phyloP scores from a whole-genome alignment of 1,284 basidiomycete genomes.

The Thelephora terrestris region DNA sequence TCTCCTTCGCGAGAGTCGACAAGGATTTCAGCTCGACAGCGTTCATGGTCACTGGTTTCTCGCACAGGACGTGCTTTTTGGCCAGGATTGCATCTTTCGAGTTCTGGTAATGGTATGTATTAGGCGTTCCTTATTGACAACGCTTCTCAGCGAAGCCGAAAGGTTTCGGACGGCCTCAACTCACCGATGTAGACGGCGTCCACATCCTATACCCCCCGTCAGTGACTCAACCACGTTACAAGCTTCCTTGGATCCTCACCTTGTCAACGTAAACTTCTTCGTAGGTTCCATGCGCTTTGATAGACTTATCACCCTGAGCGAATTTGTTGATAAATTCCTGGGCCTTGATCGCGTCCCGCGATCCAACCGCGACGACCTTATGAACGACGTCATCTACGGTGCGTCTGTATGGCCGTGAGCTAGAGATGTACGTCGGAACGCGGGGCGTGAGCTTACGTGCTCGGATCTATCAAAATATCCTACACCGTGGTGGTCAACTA shows the following conservation, averaged over 20 bases:
- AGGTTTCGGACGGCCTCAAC: slow-evolving; percentile 1
- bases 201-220: slow-evolving; percentile 41
- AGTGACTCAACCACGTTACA: no score
- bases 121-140: slow-evolving; percentile 59
- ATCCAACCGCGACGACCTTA: slow-evolving; percentile 72
- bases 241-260: slow-evolving; percentile 26
- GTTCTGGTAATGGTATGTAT: slow-evolving; percentile 77
- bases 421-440: background rate
- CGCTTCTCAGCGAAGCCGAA: slow-evolving; percentile 2
- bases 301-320: slow-evolving; percentile 36
- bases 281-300: slow-evolving; percentile 72
- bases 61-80: slow-evolving; percentile 81
- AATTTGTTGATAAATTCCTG: slow-evolving; percentile 55
- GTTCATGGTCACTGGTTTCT: slow-evolving; percentile 71
- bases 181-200: slow-evolving; percentile 73
- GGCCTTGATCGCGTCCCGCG: slow-evolving; percentile 62
- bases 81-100: slow-evolving; percentile 69
- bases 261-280: slow-evolving; percentile 66
- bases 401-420: slow-evolving; percentile 34
- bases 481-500: slow-evolving; percentile 12
- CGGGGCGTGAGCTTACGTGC: slow-evolving; percentile 26
- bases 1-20: slow-evolving; percentile 61
- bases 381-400: slow-evolving; percentile 66
- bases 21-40: slow-evolving; percentile 57
- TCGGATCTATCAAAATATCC: slow-evolving; percentile 40